Percentiles rank a stretch among this genome's conserved stretches.
phyloP scores from a whole-genome alignment of 2,329 filamentous ascomycete genomes.

The Scedosporium boydii region DNA sequence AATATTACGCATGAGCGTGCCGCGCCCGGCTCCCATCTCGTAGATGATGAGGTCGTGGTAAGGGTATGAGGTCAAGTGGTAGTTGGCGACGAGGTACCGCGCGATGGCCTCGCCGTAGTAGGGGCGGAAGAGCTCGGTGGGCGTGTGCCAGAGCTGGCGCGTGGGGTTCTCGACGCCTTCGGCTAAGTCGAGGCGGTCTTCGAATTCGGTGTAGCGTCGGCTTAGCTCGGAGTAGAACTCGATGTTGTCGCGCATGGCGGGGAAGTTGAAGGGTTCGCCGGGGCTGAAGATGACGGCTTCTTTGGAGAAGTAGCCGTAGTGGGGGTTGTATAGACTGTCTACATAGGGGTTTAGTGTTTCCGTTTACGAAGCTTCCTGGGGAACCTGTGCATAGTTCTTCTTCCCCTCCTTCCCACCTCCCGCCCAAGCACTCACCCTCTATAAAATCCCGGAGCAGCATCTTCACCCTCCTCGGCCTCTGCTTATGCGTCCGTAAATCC shows the following conservation, averaged over 20 bases:
- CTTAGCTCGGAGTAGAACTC: constrained; percentile 73
- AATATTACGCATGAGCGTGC: constrained; percentile 96
- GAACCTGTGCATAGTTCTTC: constrained; percentile 19
- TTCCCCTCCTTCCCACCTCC: not conserved
- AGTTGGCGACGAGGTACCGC: constrained; percentile 92
- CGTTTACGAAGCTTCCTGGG: constrained; percentile 11
- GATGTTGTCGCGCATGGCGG: constrained; percentile 67
- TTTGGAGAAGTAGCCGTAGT: constrained; percentile 94
- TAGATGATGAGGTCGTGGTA: constrained; percentile 97
- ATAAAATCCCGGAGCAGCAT: constrained; percentile 98
- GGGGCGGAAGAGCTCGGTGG: constrained; percentile 91
- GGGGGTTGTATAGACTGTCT: constrained; percentile 91
- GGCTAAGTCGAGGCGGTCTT: constrained; percentile 71
- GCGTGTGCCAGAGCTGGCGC: constrained; percentile 95
- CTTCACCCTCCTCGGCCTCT: constrained; percentile 80
- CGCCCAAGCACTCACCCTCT: constrained; percentile 50
- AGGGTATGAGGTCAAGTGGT: constrained; percentile 86
- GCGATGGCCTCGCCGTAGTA: constrained; percentile 97
- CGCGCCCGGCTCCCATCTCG: constrained; percentile 96
- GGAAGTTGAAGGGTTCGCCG: constrained; percentile 86
- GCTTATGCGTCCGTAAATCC: constrained; percentile 59
- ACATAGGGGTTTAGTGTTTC: constrained; percentile 1
- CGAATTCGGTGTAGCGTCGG: constrained; percentile 77
- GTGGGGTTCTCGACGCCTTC: constrained; percentile 53
- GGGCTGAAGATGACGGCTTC: constrained; percentile 94